Percentiles rank a stretch among this genome's conserved stretches.
Conservation (phyloP, 2,329 filamentous ascomycete species). For the Hortaea werneckii region DNA sequence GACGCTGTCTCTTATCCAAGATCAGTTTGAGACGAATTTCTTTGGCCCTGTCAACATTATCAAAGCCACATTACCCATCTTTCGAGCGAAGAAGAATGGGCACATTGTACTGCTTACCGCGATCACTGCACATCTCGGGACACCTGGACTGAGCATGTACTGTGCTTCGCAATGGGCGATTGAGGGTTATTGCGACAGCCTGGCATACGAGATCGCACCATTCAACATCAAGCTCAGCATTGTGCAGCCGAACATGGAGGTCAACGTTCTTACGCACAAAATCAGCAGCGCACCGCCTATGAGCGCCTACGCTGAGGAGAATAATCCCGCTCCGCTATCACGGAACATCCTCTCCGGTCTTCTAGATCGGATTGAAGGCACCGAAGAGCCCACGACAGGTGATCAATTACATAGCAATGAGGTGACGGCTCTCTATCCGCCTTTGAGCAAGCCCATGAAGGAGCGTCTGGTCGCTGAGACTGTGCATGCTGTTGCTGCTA, state of each 20-base stretch:
- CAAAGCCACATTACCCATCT: conserved; percentile 70
- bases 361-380: conserved; percentile 54
- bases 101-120: conserved; percentile 86
- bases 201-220: conserved; percentile 88
- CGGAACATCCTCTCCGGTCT: conserved; percentile 74
- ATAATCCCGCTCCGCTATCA: conserved; percentile 67
- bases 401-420: conserved; percentile 38
- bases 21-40: conserved; percentile 91
- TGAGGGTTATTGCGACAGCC: conserved; percentile 86
- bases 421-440: conserved; percentile 62
- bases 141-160: conserved; percentile 81
- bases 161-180: conserved; percentile 89
- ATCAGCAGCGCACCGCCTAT: conserved; percentile 76
- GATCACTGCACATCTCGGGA: conserved; percentile 85
- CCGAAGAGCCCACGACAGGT: conserved; percentile 31
- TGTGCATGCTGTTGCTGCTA: conserved; percentile 79
- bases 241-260: conserved; percentile 90
- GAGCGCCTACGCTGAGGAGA: conserved; percentile 55
- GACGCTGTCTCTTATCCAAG: conserved; percentile 68
- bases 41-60: conserved; percentile 96
- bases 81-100: conserved; percentile 70
- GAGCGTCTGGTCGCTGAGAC: conserved; percentile 76
- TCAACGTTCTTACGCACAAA: conserved; percentile 75
- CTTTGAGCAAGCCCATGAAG: conserved; percentile 55
- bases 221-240: conserved; percentile 97